phyloP scores from a whole-genome alignment of 176 grass and related monocot species.

The Rhynchospora tenuis region DNA sequence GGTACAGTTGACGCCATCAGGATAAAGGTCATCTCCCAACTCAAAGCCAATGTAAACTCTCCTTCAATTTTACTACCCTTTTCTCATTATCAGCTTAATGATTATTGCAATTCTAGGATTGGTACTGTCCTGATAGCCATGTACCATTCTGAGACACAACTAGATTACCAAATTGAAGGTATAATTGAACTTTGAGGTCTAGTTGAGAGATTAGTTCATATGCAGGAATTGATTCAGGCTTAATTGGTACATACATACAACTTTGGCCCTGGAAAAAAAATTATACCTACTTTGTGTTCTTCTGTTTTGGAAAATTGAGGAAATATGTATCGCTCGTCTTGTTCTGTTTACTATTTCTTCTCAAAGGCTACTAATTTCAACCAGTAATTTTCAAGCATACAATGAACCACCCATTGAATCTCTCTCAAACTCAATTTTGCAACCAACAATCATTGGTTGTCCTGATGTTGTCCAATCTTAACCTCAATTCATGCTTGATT shows the following conservation, averaged over 20 bases:
- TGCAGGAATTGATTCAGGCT: too few species aligned
- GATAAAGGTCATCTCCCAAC: constrained; percentile 88
- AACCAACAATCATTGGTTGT: neutral
- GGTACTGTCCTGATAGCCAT: neutral
- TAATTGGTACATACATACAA: neutral
- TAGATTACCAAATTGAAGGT: neutral
- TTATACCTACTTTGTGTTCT: neutral
- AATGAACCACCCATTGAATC: neutral
- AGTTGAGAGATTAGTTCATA: neutral
- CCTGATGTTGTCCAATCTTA: neutral
- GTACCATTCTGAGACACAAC: neutral
- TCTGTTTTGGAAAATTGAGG: neutral
- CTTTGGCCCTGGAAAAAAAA: neutral
- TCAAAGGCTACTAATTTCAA: neutral
- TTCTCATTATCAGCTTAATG: neutral
- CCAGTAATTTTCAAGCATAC: neutral
- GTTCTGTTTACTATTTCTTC: neutral
- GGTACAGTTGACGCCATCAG: constrained; percentile 87
- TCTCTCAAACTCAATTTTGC: neutral
- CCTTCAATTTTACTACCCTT: neutral
- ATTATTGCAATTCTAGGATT: neutral
- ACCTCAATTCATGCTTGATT: neutral
- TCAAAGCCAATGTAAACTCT: constrained; percentile 83
- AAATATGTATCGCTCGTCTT: neutral
- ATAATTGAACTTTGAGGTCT: neutral